phyloP scores from a whole-genome alignment of 2,329 filamentous ascomycete genomes.

The Podosphaera xanthii region DNA sequence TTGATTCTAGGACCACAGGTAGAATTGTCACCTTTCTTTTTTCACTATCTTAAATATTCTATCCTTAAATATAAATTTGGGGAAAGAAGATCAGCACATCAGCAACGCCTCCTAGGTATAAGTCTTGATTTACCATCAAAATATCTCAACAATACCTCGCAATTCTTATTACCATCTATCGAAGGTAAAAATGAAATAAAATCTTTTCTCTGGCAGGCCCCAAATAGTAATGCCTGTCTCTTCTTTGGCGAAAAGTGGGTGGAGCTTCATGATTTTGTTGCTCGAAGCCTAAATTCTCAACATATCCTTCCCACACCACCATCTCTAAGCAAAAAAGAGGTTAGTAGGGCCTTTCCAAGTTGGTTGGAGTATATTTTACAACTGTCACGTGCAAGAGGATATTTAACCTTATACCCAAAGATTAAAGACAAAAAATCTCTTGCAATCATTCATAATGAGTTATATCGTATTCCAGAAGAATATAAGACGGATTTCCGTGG shows the following conservation, averaged over 20 bases:
- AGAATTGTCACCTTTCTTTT: constrained; percentile 62
- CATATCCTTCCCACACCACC: constrained; percentile 18
- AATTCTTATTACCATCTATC: constrained; percentile 25
- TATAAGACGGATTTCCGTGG: constrained; percentile 16
- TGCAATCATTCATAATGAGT: constrained; percentile 55
- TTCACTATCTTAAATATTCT: constrained; percentile 63
- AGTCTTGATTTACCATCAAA: constrained; percentile 52
- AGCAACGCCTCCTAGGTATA: constrained; percentile 45
- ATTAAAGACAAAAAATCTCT: constrained; percentile 25
- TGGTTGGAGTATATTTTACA: constrained; percentile 63
- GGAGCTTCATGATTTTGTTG: constrained; percentile 62
- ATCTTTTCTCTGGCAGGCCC: constrained; percentile 61
- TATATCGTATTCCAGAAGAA: constrained; percentile 52
- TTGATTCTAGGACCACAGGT: constrained; percentile 65
- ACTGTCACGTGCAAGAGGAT: constrained; percentile 53
- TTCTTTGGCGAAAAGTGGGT: constrained; percentile 73
- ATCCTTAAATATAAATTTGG: constrained; percentile 63
- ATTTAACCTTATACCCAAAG: constrained; percentile 59
- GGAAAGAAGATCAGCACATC: constrained; percentile 22
- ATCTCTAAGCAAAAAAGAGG: constrained; percentile 28
- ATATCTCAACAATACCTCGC: constrained; percentile 34
- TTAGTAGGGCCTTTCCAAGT: constrained; percentile 46
- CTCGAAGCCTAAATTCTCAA: constrained; percentile 17
- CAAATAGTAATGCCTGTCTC: constrained; percentile 59
- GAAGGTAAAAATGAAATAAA: constrained; percentile 2